Percentiles rank a stretch among this genome's conserved stretches.
These are phyloP conservation scores for Trichophyton equinum DNA, from an alignment of 2,329 filamentous ascomycete genomes.

Conservation along the genomic window DNA sequence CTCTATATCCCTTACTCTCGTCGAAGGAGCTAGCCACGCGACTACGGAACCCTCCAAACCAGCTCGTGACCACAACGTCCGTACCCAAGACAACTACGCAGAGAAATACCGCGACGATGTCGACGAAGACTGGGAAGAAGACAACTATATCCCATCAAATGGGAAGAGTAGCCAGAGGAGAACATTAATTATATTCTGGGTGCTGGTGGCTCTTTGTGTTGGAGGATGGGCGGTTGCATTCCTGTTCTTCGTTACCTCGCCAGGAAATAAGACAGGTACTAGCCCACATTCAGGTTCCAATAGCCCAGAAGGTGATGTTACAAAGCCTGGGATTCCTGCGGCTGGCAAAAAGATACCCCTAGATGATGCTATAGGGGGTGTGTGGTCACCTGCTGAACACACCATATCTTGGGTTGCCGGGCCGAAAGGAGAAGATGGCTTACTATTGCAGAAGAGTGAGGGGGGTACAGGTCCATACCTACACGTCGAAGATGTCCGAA, in stretches of 20 bases:
- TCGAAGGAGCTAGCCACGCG: slow-evolving; percentile 7
- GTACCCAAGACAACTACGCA: slow-evolving; percentile 1
- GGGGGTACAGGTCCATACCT: slow-evolving; percentile 48
- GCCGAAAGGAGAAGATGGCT: slow-evolving; percentile 52
- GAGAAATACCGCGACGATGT: slow-evolving; percentile 20
- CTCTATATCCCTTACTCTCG: slow-evolving; percentile 12
- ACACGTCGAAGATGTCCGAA: slow-evolving; percentile 73
- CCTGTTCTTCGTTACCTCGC: slow-evolving; percentile 30
- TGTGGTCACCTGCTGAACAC: slow-evolving; percentile 25
- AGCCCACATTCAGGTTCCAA: background rate
- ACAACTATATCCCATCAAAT: slow-evolving; percentile 7
- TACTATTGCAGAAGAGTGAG: slow-evolving; percentile 60
- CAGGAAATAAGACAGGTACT: slow-evolving; percentile 6
- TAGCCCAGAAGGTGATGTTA: background rate
- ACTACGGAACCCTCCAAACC: background rate
- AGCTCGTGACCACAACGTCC: background rate
- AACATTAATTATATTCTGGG: slow-evolving; percentile 26
- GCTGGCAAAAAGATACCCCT: slow-evolving; percentile 21
- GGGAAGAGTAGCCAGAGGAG: slow-evolving; percentile 15
- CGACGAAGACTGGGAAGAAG: slow-evolving; percentile 24
- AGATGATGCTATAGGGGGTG: slow-evolving; percentile 19
- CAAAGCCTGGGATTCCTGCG: background rate
- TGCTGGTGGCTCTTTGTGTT: slow-evolving; percentile 29
- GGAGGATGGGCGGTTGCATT: slow-evolving; percentile 36
- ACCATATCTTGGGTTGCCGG: slow-evolving; percentile 37